phyloP scores from a whole-genome alignment of 192 early-diverging fungal genomes.

The Gamsiella multidivaricata region DNA sequence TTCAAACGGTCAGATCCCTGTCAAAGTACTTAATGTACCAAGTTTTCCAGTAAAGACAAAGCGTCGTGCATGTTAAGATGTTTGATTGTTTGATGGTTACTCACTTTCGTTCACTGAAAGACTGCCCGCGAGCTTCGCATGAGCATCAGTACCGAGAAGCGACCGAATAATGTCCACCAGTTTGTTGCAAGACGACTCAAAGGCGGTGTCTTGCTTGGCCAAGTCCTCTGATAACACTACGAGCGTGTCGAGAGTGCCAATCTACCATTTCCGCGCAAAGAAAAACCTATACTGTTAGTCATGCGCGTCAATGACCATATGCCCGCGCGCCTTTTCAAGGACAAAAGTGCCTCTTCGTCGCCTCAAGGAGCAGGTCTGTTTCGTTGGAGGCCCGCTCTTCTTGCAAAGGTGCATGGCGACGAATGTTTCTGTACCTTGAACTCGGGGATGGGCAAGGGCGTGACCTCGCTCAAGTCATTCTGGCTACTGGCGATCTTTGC shows the following conservation, averaged over 20 bases:
- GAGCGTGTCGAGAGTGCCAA: constrained; percentile 95
- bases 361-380: too few species aligned
- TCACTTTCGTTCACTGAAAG: constrained; percentile 86
- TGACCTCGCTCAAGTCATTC: constrained; percentile 83
- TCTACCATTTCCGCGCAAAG: constrained; percentile 69
- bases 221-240: constrained; percentile 96
- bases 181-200: constrained; percentile 82
- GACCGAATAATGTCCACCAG: constrained; percentile 85
- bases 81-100: constrained; percentile 20
- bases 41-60: not conserved
- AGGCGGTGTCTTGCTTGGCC: constrained; percentile 81
- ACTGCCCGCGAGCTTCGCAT: constrained; percentile 65
- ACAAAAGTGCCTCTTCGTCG: too few species aligned
- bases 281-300: too few species aligned
- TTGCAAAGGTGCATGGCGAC: not conserved
- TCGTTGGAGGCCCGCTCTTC: not conserved
- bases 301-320: too few species aligned
- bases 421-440: constrained; percentile 89
- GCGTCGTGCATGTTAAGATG: not conserved
- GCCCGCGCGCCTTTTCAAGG: too few species aligned
- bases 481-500: constrained; percentile 71
- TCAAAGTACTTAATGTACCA: not conserved
- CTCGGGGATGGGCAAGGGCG: constrained; percentile 86
- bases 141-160: constrained; percentile 73
- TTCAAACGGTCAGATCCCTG: not conserved